phyloP scores from a whole-genome alignment of 2,329 filamentous ascomycete species.

The Ceratocystis albifundus region DNA sequence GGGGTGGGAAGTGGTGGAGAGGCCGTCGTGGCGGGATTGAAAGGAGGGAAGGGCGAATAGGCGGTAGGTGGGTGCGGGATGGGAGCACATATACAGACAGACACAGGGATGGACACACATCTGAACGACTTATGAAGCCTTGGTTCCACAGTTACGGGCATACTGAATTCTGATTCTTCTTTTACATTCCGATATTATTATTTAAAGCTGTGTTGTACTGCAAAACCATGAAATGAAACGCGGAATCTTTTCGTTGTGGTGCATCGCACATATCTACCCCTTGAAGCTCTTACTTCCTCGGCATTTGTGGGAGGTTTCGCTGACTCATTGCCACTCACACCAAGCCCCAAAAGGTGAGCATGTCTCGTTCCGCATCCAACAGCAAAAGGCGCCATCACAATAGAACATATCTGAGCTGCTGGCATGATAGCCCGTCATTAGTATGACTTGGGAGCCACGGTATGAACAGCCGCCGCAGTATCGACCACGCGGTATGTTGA shows the following conservation, averaged over 20 bases:
- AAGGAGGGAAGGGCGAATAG: no score
- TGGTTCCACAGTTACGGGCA: conserved; percentile 14
- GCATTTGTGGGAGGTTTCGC: not conserved
- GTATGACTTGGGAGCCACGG: conserved; percentile 1
- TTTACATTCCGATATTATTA: not conserved
- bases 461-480: conserved; percentile 10
- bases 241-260: not conserved
- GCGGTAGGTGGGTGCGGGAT: not conserved
- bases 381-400: conserved; percentile 21
- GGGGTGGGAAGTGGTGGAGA: conserved; percentile 23
- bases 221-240: not conserved
- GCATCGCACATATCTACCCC: not conserved
- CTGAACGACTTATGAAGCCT: conserved; percentile 15
- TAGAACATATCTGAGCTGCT: not conserved
- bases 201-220: not conserved
- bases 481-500: not conserved
- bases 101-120: not conserved
- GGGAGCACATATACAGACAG: not conserved
- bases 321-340: conserved; percentile 17
- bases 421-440: conserved; percentile 7
- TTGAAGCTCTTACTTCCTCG: no score
- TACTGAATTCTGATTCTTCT: not conserved
- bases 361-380: conserved; percentile 23
- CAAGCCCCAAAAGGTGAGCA: conserved; percentile 7
- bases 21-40: conserved; percentile 18